Base-by-base conservation (phyloP, 1,139 yeast species). In the Kodamaea alishanica region DNA sequence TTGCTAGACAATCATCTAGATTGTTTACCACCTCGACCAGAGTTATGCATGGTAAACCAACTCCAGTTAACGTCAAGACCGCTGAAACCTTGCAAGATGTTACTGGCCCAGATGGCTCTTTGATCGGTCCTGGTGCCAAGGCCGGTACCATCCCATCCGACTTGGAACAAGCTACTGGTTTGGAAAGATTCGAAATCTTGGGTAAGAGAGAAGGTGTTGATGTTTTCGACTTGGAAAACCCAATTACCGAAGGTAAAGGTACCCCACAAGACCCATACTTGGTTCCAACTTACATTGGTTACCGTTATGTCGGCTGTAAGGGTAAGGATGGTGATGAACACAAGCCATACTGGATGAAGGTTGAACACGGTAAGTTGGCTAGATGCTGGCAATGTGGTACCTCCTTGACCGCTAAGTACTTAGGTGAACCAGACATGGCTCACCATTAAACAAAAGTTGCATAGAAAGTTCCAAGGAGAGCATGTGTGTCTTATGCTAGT, bases 361-460 rank as follows among this genome's bases (percentile, higher is more conserved):
- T 95, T 56, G 84, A 90, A 54, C 79, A 76, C 51, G 87, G 79
- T 41, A 73, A 85, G 69, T 83, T 83, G 50, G 87, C 87, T 52
- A 89, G 99, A 81, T 94, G 97, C 75, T 88, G 97, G 96, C 97
- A 90, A 67, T 92, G 97, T 69, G 99, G 99, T 67, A 84, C 90
- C 54, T 95, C 89, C 54, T 90, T 84, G 77, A 81, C 85, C 60
- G 72, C 92, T 56, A 87, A 89, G 72, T 84, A 83, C 72, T 79
- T 90, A 60, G 97, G 96, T 65, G 87, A 83, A 55, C 84, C 85
- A 55, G 76, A 67, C 56, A 82, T 76, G 62, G 77, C 74, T 54
- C 74, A 69, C 60, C 81, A 78, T 56, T 65, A 54, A 49, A 42
- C 26, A 26, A 15, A 3, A 15, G 20, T 15, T 31, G 31, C 30